Evolutionary conservation across 2,329 filamentous ascomycete species (phyloP), one percentile per base, ranked within the genome.

Genomic region (Scortechinia acanthostroma): DNA sequence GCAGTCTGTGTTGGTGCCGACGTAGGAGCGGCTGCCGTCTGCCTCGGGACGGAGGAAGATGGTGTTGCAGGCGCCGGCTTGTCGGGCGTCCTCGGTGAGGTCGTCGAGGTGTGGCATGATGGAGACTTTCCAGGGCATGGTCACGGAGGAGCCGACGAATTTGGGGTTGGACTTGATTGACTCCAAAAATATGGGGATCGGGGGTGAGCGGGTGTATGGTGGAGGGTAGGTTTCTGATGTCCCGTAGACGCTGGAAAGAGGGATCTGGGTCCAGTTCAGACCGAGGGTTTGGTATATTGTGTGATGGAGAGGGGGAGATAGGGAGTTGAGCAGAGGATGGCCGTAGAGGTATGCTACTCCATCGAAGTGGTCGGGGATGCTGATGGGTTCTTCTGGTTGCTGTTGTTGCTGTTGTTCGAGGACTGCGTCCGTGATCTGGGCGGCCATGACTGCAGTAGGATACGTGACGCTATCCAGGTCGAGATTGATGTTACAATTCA

Each of bases 71-170:
- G 87, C 87, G 42, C 87, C 86, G 19, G 90, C 83, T 25, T 83
- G 80, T 43, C 75, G 73, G 52, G 80, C 86, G 62, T 90, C 85
- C 19, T 79, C 74, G 4, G 86, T 89, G 28, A 91, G 68, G 45
- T 82, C 77, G 56, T 91, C 86, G 5, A 91, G 73, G 52, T 88
- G 72, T 0, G 77, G 71, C 48, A 91, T 77, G 57, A 91, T 88
- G 53, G 79, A 72, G 21, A 91, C 77, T 62, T 93, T 91, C 69
- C 88, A 82, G 0, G 88, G 88, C 87, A 91, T 93, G 17, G 87
- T 91, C 28, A 91, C 80, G 3, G 83, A 80, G 19, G 83, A 78
- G 45, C 83, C 83, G 13, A 66, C 58, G 45, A 65, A 64, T 46
- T 65, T 65, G 30, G 60, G 57, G 47, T 66, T 62, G 33, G 55